phyloP scores from a whole-genome alignment of 352 stramenopile species.

The Phytopythium oedochilum region DNA sequence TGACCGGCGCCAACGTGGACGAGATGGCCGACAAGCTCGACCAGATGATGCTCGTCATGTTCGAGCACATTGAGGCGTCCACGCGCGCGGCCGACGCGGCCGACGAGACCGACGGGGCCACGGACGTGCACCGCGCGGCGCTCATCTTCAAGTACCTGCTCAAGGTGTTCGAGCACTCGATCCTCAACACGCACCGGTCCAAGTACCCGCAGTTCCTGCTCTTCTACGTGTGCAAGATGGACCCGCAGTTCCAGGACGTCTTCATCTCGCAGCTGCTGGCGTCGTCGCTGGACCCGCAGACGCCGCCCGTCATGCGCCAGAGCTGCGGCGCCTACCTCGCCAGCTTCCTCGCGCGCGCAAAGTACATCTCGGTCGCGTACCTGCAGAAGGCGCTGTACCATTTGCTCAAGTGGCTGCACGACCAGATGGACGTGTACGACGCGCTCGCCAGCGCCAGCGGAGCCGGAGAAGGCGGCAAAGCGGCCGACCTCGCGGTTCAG shows the following conservation, averaged over 20 bases:
- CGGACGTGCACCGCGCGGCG: constrained; percentile 46
- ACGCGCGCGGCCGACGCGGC: background rate
- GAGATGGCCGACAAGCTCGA: constrained; percentile 88
- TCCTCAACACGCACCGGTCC: constrained; percentile 87
- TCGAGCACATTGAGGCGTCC: constrained; percentile 70
- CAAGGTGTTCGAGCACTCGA: constrained; percentile 83
- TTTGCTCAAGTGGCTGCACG: constrained; percentile 92
- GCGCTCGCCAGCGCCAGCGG: constrained; percentile 21
- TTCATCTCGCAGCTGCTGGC: constrained; percentile 81
- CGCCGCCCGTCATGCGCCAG: constrained; percentile 87
- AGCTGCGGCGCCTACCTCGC: constrained; percentile 94
- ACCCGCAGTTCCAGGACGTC: constrained; percentile 76
- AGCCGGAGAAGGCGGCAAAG: constrained; percentile 17
- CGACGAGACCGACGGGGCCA: constrained; percentile 1
- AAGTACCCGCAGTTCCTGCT: constrained; percentile 93
- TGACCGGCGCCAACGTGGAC: constrained; percentile 40
- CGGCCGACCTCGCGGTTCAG: constrained; percentile 16
- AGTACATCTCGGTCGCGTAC: constrained; percentile 91
- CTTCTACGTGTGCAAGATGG: constrained; percentile 82
- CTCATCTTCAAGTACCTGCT: constrained; percentile 75
- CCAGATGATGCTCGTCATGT: constrained; percentile 86
- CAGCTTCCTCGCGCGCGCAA: constrained; percentile 94
- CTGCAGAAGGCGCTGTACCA: constrained; percentile 92
- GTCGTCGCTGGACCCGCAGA: constrained; percentile 73
- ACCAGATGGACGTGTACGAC: constrained; percentile 91